phyloP scores from a whole-genome alignment of 352 stramenopile species.

The Phytophthora idaei region DNA sequence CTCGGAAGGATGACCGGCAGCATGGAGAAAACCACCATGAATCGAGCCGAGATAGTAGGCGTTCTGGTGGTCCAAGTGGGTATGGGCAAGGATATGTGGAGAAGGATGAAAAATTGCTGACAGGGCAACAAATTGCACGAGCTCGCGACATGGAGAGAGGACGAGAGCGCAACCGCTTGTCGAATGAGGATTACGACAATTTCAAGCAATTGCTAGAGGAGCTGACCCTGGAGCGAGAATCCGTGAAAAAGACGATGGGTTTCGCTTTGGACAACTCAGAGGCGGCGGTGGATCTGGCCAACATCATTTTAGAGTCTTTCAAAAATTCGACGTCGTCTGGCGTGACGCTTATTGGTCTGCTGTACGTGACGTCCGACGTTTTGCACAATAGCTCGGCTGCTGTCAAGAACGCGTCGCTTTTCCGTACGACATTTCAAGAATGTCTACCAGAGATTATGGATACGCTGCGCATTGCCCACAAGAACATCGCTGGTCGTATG shows the following conservation, averaged over 20 bases:
- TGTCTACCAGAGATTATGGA: slow-evolving; percentile 80
- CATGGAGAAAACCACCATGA: slow-evolving; percentile 14
- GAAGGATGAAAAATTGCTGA: slow-evolving; percentile 49
- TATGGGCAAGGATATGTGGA: slow-evolving; percentile 1
- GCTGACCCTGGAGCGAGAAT: slow-evolving; percentile 70
- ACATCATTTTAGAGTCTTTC: slow-evolving; percentile 55
- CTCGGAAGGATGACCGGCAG: slow-evolving; percentile 15
- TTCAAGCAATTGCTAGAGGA: slow-evolving; percentile 50
- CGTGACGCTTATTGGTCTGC: slow-evolving; percentile 57
- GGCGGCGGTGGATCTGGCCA: slow-evolving; percentile 69
- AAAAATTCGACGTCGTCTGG: slow-evolving; percentile 41
- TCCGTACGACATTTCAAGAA: slow-evolving; percentile 87
- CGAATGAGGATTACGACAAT: slow-evolving; percentile 56
- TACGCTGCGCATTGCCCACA: slow-evolving; percentile 50
- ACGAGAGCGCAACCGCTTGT: slow-evolving; percentile 55
- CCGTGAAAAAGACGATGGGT: slow-evolving; percentile 75
- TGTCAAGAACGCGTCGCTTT: slow-evolving; percentile 90
- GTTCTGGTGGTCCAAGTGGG: slow-evolving; percentile 5
- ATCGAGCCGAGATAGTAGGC: slow-evolving; percentile 14
- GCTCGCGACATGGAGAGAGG: slow-evolving; percentile 70
- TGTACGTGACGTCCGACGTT: slow-evolving; percentile 90
- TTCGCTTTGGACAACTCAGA: slow-evolving; percentile 85
- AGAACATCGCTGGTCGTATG: slow-evolving; percentile 73
- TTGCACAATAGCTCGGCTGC: slow-evolving; percentile 90
- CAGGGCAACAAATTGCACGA: slow-evolving; percentile 74